A percentile compares a stretch with the other conserved stretches of the same genome.
Evolutionary conservation across 108 stramenopile genomes (phyloP).

Genomic region (Cyclotella sp.): DNA sequence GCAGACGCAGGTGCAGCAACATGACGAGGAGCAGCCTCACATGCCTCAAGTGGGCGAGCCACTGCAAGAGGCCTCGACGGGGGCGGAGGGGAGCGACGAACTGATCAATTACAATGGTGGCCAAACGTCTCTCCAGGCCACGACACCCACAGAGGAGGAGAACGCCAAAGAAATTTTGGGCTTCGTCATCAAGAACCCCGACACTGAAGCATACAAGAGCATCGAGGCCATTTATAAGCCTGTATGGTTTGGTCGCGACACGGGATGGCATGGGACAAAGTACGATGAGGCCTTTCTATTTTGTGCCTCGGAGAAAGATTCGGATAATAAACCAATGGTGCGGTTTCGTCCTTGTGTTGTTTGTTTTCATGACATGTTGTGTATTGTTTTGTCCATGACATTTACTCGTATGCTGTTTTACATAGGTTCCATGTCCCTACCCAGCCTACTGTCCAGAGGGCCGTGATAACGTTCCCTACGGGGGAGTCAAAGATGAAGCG

Average conservation of each 20-base stretch:
- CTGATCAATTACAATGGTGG: too few relatives aligned
- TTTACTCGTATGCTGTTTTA: neutral
- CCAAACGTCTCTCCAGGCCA: neutral
- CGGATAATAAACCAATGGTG: neutral
- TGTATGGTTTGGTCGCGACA: conserved; percentile 14
- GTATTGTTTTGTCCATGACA: neutral
- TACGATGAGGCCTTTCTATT: conserved; percentile 16
- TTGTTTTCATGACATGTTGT: neutral
- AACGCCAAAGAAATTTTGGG: neutral
- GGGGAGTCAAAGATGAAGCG: conserved; percentile 1
- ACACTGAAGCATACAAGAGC: neutral
- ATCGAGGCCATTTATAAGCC: conserved; percentile 5
- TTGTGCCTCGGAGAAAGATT: conserved; percentile 6
- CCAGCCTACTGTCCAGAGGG: conserved; percentile 27
- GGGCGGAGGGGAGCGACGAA: too few relatives aligned
- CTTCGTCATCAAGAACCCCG: neutral
- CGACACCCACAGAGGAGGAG: neutral
- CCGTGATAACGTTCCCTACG: conserved; percentile 5
- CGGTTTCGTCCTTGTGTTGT: neutral
- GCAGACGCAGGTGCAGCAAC: neutral
- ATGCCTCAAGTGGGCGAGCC: conserved; percentile 4
- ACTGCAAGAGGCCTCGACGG: neutral
- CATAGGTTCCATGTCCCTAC: conserved; percentile 17
- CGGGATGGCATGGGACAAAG: conserved; percentile 26
- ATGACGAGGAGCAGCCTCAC: neutral